Evolutionary conservation across 176 grass and related monocot genomes (phyloP).

Genomic region (Oryza meridionalis): DNA sequence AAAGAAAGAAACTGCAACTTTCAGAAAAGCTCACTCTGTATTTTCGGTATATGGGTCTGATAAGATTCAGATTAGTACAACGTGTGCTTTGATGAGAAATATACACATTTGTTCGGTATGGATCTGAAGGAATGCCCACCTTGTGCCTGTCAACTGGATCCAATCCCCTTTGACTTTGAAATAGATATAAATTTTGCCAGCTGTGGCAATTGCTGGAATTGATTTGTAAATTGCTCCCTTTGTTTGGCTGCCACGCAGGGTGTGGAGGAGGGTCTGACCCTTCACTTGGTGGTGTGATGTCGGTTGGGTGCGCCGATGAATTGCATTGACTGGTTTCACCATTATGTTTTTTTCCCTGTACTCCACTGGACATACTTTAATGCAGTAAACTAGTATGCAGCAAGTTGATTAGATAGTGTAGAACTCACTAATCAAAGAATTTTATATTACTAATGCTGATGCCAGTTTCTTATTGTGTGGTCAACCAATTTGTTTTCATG

Average conservation of each 20-base stretch:
- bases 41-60: neutral
- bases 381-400: neutral
- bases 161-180: neutral
- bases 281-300: conserved; percentile 28
- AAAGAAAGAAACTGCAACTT: neutral
- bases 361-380: conserved; percentile 4
- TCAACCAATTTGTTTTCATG: conserved; percentile 13
- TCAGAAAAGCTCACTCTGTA: neutral
- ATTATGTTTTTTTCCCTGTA: neutral
- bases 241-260: neutral
- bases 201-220: neutral
- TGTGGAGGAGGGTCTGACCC: neutral
- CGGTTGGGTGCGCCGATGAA: conserved; percentile 12
- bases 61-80: neutral
- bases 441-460: conserved; percentile 10
- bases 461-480: neutral
- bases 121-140: neutral
- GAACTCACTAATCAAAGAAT: conserved; percentile 15
- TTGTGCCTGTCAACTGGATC: neutral
- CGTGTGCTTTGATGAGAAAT: neutral
- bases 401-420: neutral
- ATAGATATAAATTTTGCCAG: neutral
- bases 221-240: conserved; percentile 9
- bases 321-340: conserved; percentile 16
- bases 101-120: neutral